These are phyloP conservation scores for Colletotrichum australisinense DNA, from an alignment of 2,329 filamentous ascomycete species.

Conservation along the genomic window DNA sequence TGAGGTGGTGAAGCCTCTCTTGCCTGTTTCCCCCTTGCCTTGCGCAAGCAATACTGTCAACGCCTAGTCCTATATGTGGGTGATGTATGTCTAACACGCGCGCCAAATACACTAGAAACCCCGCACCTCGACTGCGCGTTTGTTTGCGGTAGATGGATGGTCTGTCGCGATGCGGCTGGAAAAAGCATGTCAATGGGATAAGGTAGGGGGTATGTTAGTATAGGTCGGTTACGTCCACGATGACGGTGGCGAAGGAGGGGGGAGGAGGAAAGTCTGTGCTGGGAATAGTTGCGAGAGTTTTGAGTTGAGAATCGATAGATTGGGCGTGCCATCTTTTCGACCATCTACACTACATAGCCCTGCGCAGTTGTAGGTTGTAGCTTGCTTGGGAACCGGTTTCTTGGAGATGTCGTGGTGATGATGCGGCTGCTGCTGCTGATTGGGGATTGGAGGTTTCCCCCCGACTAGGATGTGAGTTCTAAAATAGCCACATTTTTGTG, in stretches of 20 bases:
- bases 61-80: neutral
- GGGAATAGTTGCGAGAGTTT: neutral
- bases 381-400: neutral
- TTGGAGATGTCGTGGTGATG: neutral
- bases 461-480: neutral
- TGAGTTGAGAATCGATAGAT: neutral
- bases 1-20: too few relatives aligned
- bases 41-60: neutral
- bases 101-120: neutral
- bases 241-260: neutral
- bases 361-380: neutral
- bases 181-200: neutral
- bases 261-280: neutral
- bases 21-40: too few relatives aligned
- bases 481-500: constrained; percentile 1
- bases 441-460: neutral
- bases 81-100: neutral
- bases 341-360: too few relatives aligned
- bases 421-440: neutral
- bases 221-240: neutral
- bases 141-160: neutral
- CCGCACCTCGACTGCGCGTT: neutral
- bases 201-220: neutral
- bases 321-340: neutral
- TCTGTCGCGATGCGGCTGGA: neutral